Evolutionary conservation across 2,329 filamentous ascomycete species (phyloP).

Genomic region (Paramyrothecium sp.): DNA sequence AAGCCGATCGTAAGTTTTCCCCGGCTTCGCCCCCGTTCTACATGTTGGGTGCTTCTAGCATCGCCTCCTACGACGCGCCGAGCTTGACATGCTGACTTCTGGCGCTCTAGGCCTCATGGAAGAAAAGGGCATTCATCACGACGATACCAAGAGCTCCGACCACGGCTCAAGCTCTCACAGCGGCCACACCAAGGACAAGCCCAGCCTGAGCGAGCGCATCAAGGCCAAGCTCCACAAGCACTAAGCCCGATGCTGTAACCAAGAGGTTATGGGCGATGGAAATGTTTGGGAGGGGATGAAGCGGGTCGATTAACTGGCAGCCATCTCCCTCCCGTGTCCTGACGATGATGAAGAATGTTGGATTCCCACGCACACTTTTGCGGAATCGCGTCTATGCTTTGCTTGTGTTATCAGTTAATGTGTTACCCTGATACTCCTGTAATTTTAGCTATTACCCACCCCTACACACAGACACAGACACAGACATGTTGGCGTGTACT

Average conservation of each 20-base stretch:
- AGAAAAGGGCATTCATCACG: constrained; percentile 25
- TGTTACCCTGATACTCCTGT: not conserved
- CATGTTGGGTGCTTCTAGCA: not conserved
- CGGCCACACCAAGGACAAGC: constrained; percentile 39
- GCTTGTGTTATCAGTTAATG: too few species aligned
- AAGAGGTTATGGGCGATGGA: not conserved
- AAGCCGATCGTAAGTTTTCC: constrained; percentile 60
- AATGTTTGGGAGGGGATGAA: not conserved
- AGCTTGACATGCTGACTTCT: constrained; percentile 9
- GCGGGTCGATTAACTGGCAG: too few species aligned
- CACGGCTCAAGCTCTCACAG: not conserved
- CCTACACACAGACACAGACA: too few species aligned
- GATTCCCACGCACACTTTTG: too few species aligned
- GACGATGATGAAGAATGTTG: not conserved
- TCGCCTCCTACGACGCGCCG: not conserved
- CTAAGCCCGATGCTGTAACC: constrained; percentile 14
- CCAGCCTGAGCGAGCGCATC: constrained; percentile 60
- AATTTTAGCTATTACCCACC: not conserved
- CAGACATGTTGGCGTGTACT: not conserved
- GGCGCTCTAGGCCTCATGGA: constrained; percentile 28
- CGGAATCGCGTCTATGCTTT: too few species aligned
- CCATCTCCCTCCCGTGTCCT: not conserved
- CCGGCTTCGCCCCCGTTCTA: not conserved
- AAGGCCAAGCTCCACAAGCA: constrained; percentile 66
- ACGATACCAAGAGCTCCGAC: constrained; percentile 7